phyloP scores from a whole-genome alignment of 116 monocot species.

The Cymodocea nodosa region DNA sequence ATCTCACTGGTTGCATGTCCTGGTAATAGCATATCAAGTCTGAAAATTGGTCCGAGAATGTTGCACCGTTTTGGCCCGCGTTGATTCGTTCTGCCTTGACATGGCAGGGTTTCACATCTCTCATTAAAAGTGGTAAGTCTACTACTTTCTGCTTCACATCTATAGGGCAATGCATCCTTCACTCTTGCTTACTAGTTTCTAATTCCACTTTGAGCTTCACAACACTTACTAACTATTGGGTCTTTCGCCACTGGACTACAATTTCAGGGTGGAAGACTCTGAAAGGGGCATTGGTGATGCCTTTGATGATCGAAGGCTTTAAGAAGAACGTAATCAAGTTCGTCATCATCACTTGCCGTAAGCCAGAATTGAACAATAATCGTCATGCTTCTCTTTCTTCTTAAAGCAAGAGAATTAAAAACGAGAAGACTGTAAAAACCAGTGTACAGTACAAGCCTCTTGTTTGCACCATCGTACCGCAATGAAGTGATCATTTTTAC shows the following conservation, averaged over 20 bases:
- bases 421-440: too few species aligned
- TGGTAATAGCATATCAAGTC: slow-evolving; percentile 2
- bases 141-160: neutral
- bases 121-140: slow-evolving; percentile 16
- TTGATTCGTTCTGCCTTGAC: slow-evolving; percentile 17
- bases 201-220: neutral
- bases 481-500: too few species aligned
- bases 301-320: slow-evolving; percentile 50
- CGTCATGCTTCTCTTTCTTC: too few species aligned
- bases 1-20: too few species aligned
- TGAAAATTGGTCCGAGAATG: slow-evolving; percentile 20
- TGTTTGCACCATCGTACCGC: too few species aligned
- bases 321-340: slow-evolving; percentile 45
- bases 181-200: neutral
- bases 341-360: slow-evolving; percentile 39
- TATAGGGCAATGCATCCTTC: neutral
- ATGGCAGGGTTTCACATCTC: slow-evolving; percentile 16
- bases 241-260: too few species aligned
- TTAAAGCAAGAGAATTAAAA: too few species aligned
- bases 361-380: slow-evolving; percentile 12
- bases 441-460: too few species aligned
- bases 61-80: slow-evolving; percentile 23
- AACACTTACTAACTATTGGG: too few species aligned
- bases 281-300: slow-evolving; percentile 47
- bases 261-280: slow-evolving; percentile 54